phyloP scores from a whole-genome alignment of 108 stramenopile species.

The Conticribra guillardii region DNA sequence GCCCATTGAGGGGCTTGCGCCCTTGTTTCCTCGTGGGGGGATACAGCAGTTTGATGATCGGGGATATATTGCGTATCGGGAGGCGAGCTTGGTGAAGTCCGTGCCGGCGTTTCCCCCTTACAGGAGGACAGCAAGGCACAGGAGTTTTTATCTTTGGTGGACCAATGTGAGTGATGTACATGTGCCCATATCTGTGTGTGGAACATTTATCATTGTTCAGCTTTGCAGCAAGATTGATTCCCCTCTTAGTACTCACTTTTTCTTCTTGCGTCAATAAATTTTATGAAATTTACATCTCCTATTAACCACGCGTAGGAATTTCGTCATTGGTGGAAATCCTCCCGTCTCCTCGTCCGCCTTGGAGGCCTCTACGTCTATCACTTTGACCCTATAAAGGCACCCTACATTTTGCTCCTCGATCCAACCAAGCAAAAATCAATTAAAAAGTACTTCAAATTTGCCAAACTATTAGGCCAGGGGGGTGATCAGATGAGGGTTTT shows the following conservation, averaged over 20 bases:
- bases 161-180: slow-evolving; percentile 37
- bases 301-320: slow-evolving; percentile 22
- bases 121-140: slow-evolving; percentile 38
- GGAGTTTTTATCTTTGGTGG: slow-evolving; percentile 44
- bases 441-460: slow-evolving; percentile 35
- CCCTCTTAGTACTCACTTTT: not conserved
- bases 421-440: slow-evolving; percentile 43
- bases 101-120: slow-evolving; percentile 44
- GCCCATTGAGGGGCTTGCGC: slow-evolving; percentile 40
- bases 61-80: slow-evolving; percentile 16
- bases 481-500: slow-evolving; percentile 50
- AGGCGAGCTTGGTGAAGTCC: slow-evolving; percentile 34
- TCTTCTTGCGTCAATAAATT: not conserved
- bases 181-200: not conserved
- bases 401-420: slow-evolving; percentile 39
- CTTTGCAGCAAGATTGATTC: not conserved
- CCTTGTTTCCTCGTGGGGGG: slow-evolving; percentile 26
- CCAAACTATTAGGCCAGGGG: slow-evolving; percentile 40
- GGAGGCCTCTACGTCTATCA: slow-evolving; percentile 56
- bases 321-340: slow-evolving; percentile 73
- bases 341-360: slow-evolving; percentile 74
- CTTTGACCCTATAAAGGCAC: slow-evolving; percentile 28
- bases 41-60: slow-evolving; percentile 20
- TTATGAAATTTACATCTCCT: not conserved
- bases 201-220: not conserved